A percentile compares a stretch with the other conserved stretches of the same genome.
These are phyloP conservation scores for Ilyonectria sp. DNA, from an alignment of 2,329 filamentous ascomycete genomes.

Conservation along the genomic window DNA sequence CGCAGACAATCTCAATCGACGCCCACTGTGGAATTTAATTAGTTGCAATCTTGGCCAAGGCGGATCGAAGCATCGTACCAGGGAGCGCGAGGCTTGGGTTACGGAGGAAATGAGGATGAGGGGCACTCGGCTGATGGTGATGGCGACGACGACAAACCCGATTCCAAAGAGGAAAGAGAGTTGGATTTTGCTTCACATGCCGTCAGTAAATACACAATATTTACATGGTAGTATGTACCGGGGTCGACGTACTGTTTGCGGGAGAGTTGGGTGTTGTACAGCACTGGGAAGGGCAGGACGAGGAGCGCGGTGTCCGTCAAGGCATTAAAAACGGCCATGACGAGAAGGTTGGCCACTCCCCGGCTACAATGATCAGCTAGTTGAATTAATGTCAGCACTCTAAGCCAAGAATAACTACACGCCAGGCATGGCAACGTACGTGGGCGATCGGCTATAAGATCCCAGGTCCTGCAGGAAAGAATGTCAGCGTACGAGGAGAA, in stretches of 20 bases:
- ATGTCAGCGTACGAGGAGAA: too few relatives aligned
- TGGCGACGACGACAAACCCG: constrained; percentile 45
- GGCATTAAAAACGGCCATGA: constrained; percentile 50
- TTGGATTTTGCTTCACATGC: constrained; percentile 34
- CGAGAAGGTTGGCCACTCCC: constrained; percentile 43
- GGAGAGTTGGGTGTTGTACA: constrained; percentile 16
- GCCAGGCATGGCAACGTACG: too few relatives aligned
- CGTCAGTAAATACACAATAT: too few relatives aligned
- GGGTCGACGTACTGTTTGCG: constrained; percentile 36
- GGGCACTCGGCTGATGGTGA: constrained; percentile 49
- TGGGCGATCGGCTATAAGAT: too few relatives aligned
- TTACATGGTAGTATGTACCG: constrained; percentile 4
- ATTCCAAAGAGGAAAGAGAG: constrained; percentile 47
- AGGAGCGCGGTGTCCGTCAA: constrained; percentile 49
- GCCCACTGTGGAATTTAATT: background rate
- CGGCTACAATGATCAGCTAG: too few relatives aligned
- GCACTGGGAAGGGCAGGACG: constrained; percentile 49
- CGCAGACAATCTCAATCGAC: constrained; percentile 49
- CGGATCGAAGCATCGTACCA: constrained; percentile 36
- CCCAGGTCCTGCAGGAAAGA: too few relatives aligned
- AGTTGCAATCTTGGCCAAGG: background rate
- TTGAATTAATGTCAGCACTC: too few relatives aligned
- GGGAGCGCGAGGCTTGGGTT: constrained; percentile 48
- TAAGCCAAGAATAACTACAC: too few relatives aligned
- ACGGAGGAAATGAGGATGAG: constrained; percentile 48